Percentiles rank a stretch among this genome's conserved stretches.
phyloP scores from a whole-genome alignment of 441 rosid genomes.

The Pelargonium australe region DNA sequence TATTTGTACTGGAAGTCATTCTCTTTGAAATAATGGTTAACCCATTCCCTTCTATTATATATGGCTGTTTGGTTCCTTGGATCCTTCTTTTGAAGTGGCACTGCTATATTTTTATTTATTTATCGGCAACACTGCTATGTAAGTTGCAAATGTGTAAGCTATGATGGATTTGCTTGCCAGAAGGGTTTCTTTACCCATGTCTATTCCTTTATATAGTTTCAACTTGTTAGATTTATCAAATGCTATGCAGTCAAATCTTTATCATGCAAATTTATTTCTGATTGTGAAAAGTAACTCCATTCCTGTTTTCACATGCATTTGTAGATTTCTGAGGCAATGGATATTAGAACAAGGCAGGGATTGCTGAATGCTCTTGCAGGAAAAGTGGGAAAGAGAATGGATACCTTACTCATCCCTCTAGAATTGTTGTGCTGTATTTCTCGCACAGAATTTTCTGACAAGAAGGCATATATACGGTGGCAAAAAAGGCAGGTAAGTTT shows the following conservation, averaged over 20 bases:
- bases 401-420: slow-evolving; percentile 75
- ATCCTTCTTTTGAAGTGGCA: neutral
- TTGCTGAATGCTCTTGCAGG: slow-evolving; percentile 84
- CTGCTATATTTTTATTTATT: neutral
- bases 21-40: too few relatives aligned
- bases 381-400: slow-evolving; percentile 95
- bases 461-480: slow-evolving; percentile 93
- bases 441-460: slow-evolving; percentile 92
- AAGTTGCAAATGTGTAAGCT: slow-evolving; percentile 5
- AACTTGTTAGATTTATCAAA: neutral
- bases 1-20: too few relatives aligned
- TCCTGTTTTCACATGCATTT: slow-evolving; percentile 9
- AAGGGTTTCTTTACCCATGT: slow-evolving; percentile 4
- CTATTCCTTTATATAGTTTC: neutral
- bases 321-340: slow-evolving; percentile 96
- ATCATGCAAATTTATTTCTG: neutral
- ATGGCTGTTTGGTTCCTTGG: neutral
- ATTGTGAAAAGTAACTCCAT: slow-evolving; percentile 14
- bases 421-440: slow-evolving; percentile 86
- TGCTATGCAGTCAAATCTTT: neutral
- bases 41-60: neutral
- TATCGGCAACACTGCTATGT: neutral
- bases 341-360: slow-evolving; percentile 89
- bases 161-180: neutral
- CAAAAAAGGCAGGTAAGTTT: slow-evolving; percentile 95